Conservation (phyloP, 208 protist species). For the Angomonas ambiguus region DNA sequence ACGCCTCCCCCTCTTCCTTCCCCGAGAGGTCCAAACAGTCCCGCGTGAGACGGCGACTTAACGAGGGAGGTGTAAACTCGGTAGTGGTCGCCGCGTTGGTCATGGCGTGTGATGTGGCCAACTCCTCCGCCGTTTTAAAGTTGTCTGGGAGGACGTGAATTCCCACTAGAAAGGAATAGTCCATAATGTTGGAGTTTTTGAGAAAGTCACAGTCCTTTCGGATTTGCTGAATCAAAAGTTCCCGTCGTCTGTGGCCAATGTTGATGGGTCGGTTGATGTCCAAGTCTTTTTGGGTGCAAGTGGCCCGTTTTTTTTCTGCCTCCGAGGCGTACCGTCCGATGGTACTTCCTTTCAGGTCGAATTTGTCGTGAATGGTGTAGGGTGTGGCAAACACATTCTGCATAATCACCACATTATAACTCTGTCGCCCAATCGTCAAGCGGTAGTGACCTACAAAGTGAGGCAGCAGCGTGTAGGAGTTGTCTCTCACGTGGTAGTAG, state of each 20-base stretch:
- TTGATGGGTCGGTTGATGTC: conserved; percentile 83
- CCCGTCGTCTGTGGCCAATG: conserved; percentile 52
- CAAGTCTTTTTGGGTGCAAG: conserved; percentile 90
- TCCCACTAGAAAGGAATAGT: conserved; percentile 92
- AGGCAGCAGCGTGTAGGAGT: conserved; percentile 86
- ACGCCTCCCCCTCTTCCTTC: neutral
- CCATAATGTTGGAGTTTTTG: conserved; percentile 84
- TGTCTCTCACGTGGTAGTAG: conserved; percentile 87
- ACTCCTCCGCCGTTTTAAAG: conserved; percentile 4
- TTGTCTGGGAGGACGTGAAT: conserved; percentile 63
- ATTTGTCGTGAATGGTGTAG: conserved; percentile 89
- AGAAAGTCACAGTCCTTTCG: conserved; percentile 87
- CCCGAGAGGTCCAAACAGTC: neutral
- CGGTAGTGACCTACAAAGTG: conserved; percentile 90
- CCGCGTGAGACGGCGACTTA: neutral
- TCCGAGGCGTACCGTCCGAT: conserved; percentile 84
- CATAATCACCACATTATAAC: conserved; percentile 91
- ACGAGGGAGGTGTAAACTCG: neutral
- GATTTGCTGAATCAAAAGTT: conserved; percentile 82
- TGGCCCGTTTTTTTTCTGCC: conserved; percentile 71
- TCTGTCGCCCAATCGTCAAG: conserved; percentile 54
- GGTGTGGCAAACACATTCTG: conserved; percentile 92
- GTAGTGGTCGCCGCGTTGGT: neutral
- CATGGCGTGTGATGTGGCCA: neutral
- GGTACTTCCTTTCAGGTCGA: conserved; percentile 93